Evolutionary conservation across 768 basidiomycete species (phyloP).

Genomic region (Lactarius evosmus): DNA sequence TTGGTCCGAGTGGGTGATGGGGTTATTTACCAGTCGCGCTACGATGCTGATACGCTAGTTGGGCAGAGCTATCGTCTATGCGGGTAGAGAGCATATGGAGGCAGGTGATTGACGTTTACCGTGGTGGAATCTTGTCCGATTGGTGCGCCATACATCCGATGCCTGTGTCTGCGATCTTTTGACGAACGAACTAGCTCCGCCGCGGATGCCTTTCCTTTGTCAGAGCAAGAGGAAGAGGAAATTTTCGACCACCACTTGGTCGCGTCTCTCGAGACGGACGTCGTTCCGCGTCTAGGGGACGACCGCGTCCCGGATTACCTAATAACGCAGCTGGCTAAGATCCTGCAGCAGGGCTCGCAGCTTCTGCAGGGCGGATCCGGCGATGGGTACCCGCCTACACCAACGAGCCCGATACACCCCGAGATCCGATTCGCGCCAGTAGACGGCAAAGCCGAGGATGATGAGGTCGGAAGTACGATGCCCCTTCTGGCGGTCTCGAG

Average conservation of each 20-base stretch:
- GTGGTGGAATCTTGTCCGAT: slow-evolving; percentile 79
- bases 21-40: not conserved
- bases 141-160: slow-evolving; percentile 46
- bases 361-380: slow-evolving; percentile 36
- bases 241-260: slow-evolving; percentile 83
- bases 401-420: slow-evolving; percentile 27
- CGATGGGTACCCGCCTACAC: slow-evolving; percentile 16
- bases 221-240: slow-evolving; percentile 73
- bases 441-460: not conserved
- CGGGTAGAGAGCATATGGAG: slow-evolving; percentile 82
- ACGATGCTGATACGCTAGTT: not conserved
- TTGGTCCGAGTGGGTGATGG: slow-evolving; percentile 48
- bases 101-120: slow-evolving; percentile 76
- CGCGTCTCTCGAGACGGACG: slow-evolving; percentile 71
- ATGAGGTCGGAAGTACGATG: slow-evolving; percentile 46
- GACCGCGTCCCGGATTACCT: slow-evolving; percentile 66
- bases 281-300: slow-evolving; percentile 73
- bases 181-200: slow-evolving; percentile 44
- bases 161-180: not conserved
- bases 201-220: slow-evolving; percentile 54
- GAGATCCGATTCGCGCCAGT: slow-evolving; percentile 7
- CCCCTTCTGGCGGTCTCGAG: slow-evolving; percentile 55
- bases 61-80: slow-evolving; percentile 53
- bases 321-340: slow-evolving; percentile 62
- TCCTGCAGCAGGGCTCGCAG: slow-evolving; percentile 68